A percentile compares a stretch with the other conserved stretches of the same genome.
phyloP scores from a whole-genome alignment of 352 stramenopile genomes.

The Globisporangium polare region DNA sequence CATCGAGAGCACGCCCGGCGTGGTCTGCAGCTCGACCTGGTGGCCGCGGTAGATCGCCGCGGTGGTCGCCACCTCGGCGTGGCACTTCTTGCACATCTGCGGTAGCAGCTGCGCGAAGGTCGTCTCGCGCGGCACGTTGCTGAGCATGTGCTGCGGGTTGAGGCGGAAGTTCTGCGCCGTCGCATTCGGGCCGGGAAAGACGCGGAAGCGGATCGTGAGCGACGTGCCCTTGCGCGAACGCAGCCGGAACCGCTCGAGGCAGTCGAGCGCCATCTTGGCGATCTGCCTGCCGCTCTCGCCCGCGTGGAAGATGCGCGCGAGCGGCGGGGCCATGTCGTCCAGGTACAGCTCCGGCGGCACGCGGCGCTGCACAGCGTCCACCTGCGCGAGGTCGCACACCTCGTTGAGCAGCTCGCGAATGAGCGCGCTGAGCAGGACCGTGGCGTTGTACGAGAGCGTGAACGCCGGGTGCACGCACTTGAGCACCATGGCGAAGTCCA shows the following conservation, averaged over 20 bases:
- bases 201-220: slow-evolving; percentile 37
- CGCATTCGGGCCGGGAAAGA: slow-evolving; percentile 25
- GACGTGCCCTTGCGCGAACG: slow-evolving; percentile 35
- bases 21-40: slow-evolving; percentile 32
- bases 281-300: slow-evolving; percentile 14
- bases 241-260: slow-evolving; percentile 26
- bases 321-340: slow-evolving; percentile 13
- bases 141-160: slow-evolving; percentile 20
- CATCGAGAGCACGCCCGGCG: slow-evolving; percentile 31
- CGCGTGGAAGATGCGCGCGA: slow-evolving; percentile 15
- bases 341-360: slow-evolving; percentile 18
- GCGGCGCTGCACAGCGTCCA: slow-evolving; percentile 27
- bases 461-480: slow-evolving; percentile 60
- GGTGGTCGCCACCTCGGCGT: slow-evolving; percentile 20
- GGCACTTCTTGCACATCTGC: slow-evolving; percentile 41
- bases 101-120: slow-evolving; percentile 27
- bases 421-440: slow-evolving; percentile 40
- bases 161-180: slow-evolving; percentile 10
- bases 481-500: slow-evolving; percentile 56
- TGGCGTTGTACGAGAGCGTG: slow-evolving; percentile 54
- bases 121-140: slow-evolving; percentile 31
- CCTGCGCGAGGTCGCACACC: slow-evolving; percentile 36
- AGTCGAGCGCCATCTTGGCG: slow-evolving; percentile 13
- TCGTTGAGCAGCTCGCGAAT: slow-evolving; percentile 52
- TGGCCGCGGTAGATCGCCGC: slow-evolving; percentile 42